phyloP scores from a whole-genome alignment of 306 rosid genomes.

The Purshia tridentata region DNA sequence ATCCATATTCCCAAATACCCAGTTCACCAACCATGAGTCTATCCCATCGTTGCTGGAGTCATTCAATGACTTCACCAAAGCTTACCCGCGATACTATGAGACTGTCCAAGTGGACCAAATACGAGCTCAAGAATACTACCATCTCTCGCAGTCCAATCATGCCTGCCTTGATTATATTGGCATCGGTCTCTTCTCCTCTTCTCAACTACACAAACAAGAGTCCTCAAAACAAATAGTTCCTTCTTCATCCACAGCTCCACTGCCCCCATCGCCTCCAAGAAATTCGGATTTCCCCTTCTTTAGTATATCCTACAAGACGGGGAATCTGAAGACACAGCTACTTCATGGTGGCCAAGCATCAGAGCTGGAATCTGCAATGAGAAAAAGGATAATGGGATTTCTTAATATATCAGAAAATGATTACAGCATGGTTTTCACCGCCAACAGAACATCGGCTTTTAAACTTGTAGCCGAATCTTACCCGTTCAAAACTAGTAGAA shows the following conservation, averaged over 20 bases:
- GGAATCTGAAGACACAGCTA: constrained; percentile 60
- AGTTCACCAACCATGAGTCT: constrained; percentile 83
- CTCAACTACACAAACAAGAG: constrained; percentile 54
- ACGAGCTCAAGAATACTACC: constrained; percentile 63
- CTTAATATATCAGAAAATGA: constrained; percentile 68
- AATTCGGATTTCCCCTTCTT: constrained; percentile 63
- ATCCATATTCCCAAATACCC: constrained; percentile 63
- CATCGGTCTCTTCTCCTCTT: constrained; percentile 80
- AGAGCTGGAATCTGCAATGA: constrained; percentile 65
- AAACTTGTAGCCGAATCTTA: constrained; percentile 79
- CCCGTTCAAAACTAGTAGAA: constrained; percentile 52
- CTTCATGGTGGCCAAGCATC: constrained; percentile 72
- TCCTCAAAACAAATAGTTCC: constrained; percentile 39
- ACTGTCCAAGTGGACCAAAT: constrained; percentile 61
- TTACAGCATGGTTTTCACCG: constrained; percentile 87
- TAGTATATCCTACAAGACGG: constrained; percentile 60
- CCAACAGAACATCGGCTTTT: constrained; percentile 87
- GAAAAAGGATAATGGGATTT: constrained; percentile 62
- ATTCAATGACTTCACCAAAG: constrained; percentile 60
- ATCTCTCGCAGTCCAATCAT: constrained; percentile 54
- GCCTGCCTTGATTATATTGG: constrained; percentile 91
- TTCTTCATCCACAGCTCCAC: constrained; percentile 30
- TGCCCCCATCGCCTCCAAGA: constrained; percentile 28
- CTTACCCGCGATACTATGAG: constrained; percentile 59
- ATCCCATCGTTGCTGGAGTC: constrained; percentile 73